phyloP scores from a whole-genome alignment of 164 flowering plant species.

The Amborella trichopoda region DNA sequence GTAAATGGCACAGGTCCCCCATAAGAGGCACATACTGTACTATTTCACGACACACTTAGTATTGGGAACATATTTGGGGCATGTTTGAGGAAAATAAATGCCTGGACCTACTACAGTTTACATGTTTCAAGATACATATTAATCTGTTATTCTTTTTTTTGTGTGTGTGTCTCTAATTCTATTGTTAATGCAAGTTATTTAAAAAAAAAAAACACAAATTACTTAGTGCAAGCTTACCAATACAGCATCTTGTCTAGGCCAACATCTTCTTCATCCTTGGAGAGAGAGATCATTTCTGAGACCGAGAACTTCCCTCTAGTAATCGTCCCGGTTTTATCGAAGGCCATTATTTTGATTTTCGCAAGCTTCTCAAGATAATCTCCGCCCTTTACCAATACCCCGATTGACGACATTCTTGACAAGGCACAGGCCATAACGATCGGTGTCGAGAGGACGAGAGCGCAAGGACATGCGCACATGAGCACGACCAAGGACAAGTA shows the following conservation, averaged over 20 bases:
- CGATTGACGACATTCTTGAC: slow-evolving; percentile 63
- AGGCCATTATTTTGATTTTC: slow-evolving; percentile 52
- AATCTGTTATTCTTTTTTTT: too few relatives aligned
- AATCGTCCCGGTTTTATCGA: slow-evolving; percentile 92
- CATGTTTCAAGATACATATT: too few relatives aligned
- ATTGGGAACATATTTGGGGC: too few relatives aligned
- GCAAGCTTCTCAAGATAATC: slow-evolving; percentile 69
- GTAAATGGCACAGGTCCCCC: too few relatives aligned
- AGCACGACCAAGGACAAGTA: slow-evolving; percentile 64
- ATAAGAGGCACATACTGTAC: too few relatives aligned
- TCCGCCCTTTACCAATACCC: slow-evolving; percentile 79
- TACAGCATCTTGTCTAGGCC: slow-evolving; percentile 36
- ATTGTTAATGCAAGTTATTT: too few relatives aligned
- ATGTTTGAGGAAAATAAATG: too few relatives aligned
- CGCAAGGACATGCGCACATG: slow-evolving; percentile 95
- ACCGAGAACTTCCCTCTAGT: slow-evolving; percentile 80
- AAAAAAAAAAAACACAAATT: not conserved
- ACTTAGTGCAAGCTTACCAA: slow-evolving; percentile 41
- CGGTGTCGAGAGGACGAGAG: slow-evolving; percentile 85
- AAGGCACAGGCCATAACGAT: slow-evolving; percentile 84
- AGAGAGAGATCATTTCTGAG: slow-evolving; percentile 30
- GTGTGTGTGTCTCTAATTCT: too few relatives aligned
- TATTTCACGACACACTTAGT: too few relatives aligned
- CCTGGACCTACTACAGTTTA: too few relatives aligned
- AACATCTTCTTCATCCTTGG: slow-evolving; percentile 26